Conservation (phyloP, 2,329 filamentous ascomycete species). For the Penicillium griseofulvum region DNA sequence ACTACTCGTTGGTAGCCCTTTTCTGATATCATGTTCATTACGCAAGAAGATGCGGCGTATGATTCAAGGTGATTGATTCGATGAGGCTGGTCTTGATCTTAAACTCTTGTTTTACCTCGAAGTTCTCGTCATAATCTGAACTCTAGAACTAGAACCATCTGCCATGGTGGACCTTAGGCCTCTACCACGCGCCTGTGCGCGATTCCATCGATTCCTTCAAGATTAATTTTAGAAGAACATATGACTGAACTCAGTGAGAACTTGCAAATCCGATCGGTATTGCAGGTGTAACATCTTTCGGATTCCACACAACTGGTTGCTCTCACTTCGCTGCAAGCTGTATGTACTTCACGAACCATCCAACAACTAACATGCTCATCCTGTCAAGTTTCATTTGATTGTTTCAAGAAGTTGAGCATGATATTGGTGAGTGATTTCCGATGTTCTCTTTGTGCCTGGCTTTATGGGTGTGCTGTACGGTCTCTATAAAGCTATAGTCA, state of each 20-base stretch:
- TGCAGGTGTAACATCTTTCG: neutral
- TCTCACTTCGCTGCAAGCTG: neutral
- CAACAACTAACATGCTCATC: neutral
- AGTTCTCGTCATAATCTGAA: neutral
- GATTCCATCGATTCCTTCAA: neutral
- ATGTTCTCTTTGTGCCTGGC: neutral
- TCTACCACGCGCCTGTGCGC: neutral
- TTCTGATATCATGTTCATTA: neutral
- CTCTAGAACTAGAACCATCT: neutral
- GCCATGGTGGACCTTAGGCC: neutral
- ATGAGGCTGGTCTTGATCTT: neutral
- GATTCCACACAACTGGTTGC: neutral
- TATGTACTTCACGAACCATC: neutral
- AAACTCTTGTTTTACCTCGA: neutral
- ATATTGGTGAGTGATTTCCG: neutral
- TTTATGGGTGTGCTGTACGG: neutral
- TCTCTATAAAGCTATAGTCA: neutral
- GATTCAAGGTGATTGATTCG: neutral
- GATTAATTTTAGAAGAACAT: neutral
- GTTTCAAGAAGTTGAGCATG: neutral
- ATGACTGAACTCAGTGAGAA: neutral
- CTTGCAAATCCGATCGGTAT: neutral
- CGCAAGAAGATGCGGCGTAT: neutral
- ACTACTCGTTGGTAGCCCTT: neutral
- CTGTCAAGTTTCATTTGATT: neutral